Evolutionary conservation across 2,329 filamentous ascomycete genomes (phyloP).

Genomic region (Penicillium sclerotiorum): DNA sequence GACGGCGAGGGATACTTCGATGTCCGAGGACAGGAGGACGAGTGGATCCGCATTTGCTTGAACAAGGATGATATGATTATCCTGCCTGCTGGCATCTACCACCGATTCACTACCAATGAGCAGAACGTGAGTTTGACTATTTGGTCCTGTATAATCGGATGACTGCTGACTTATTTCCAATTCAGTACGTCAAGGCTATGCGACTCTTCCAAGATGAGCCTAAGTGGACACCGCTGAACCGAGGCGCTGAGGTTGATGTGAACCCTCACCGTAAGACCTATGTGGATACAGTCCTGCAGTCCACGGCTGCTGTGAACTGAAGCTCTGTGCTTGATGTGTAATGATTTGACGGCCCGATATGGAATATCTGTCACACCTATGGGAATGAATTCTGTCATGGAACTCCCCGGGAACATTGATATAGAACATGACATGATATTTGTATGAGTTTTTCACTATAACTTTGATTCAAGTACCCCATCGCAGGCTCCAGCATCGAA

Average conservation of each 20-base stretch:
- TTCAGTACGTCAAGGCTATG: constrained; percentile 91
- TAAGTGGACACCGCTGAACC: constrained; percentile 94
- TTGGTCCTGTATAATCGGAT: neutral
- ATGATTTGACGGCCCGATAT: neutral
- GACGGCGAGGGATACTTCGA: constrained; percentile 92
- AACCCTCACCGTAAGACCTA: constrained; percentile 83
- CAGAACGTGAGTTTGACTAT: constrained; percentile 69
- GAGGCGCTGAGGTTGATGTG: constrained; percentile 71
- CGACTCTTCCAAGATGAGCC: constrained; percentile 97
- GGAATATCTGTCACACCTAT: neutral
- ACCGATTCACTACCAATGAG: constrained; percentile 93
- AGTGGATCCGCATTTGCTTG: constrained; percentile 84
- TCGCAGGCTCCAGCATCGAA: no score
- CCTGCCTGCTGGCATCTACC: constrained; percentile 91
- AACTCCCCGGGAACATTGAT: neutral
- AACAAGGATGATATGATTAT: constrained; percentile 91
- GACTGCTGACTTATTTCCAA: constrained; percentile 13
- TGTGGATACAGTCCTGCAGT: constrained; percentile 48
- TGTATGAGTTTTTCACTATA: neutral
- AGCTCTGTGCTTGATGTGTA: constrained; percentile 4
- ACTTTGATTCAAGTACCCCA: neutral
- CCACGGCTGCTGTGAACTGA: constrained; percentile 31
- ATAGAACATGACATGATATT: neutral
- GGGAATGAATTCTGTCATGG: neutral
- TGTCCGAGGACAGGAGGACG: constrained; percentile 77